Conservation (phyloP, 441 rosid species). For the Jatropha podagrica region DNA sequence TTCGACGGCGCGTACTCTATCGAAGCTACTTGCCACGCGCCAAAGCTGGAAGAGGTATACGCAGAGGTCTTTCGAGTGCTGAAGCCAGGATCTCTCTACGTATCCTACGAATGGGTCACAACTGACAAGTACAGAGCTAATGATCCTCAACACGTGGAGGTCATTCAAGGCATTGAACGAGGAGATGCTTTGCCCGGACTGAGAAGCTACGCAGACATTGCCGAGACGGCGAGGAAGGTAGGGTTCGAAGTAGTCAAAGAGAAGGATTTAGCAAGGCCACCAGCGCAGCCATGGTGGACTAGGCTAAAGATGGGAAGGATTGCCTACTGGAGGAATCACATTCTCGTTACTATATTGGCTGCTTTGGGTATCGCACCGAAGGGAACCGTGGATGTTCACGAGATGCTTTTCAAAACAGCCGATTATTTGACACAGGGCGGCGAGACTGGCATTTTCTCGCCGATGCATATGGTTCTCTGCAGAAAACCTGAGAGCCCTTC, state of each 20-base stretch:
- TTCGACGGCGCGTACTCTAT: constrained; percentile 96
- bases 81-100: constrained; percentile 77
- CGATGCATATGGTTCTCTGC: constrained; percentile 94
- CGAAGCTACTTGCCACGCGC: constrained; percentile 97
- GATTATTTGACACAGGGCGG: constrained; percentile 82
- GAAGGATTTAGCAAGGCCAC: constrained; percentile 74
- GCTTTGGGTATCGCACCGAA: constrained; percentile 79
- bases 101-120: constrained; percentile 94
- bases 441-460: constrained; percentile 77
- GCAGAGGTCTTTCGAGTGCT: constrained; percentile 72
- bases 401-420: constrained; percentile 88
- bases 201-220: constrained; percentile 56
- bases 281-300: constrained; percentile 79
- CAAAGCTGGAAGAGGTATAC: constrained; percentile 75
- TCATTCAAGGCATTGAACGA: constrained; percentile 85
- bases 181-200: constrained; percentile 89
- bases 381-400: constrained; percentile 89
- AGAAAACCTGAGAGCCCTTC: constrained; percentile 58
- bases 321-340: constrained; percentile 92
- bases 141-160: constrained; percentile 56
- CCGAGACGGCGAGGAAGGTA: constrained; percentile 56
- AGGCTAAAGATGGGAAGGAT: constrained; percentile 76
- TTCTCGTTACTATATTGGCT: constrained; percentile 60
- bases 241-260: constrained; percentile 87
- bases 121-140: constrained; percentile 56